A percentile compares a stretch with the other conserved stretches of the same genome.
phyloP scores from a whole-genome alignment of 441 rosid species.

The Adansonia madagascariensis region DNA sequence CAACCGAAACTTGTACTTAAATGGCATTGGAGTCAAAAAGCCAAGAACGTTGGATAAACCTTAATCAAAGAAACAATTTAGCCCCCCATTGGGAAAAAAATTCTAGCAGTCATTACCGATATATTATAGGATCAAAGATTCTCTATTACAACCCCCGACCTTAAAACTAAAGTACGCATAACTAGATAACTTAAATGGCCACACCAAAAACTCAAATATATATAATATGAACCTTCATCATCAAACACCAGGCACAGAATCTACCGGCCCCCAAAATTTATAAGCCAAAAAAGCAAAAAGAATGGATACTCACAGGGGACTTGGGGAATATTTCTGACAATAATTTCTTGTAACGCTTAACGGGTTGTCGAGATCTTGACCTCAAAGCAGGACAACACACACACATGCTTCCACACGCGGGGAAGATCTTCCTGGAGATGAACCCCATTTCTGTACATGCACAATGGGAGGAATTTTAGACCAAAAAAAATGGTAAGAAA shows the following conservation, averaged over 20 bases:
- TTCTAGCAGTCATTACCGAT: not conserved
- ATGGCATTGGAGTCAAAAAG: constrained; percentile 7
- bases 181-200: constrained; percentile 8
- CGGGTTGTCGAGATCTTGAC: constrained; percentile 98
- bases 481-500: not conserved
- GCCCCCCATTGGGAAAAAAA: not conserved
- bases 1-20: not conserved
- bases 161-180: not conserved
- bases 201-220: constrained; percentile 9
- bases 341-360: constrained; percentile 91
- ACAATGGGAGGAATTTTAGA: constrained; percentile 27
- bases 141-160: not conserved
- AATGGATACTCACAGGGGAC: constrained; percentile 61
- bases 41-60: not conserved
- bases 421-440: constrained; percentile 88
- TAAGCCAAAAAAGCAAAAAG: constrained; percentile 2
- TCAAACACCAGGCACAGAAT: not conserved
- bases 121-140: not conserved
- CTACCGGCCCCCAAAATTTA: not conserved
- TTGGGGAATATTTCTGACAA: constrained; percentile 92
- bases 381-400: constrained; percentile 98
- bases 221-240: constrained; percentile 1
- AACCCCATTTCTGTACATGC: constrained; percentile 74
- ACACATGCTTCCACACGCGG: constrained; percentile 97
- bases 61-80: not conserved